Percentiles rank a stretch among this genome's conserved stretches.
Evolutionary conservation across 1,139 yeast species (phyloP).

Genomic region (Lodderomyces oxycetoniae): DNA sequence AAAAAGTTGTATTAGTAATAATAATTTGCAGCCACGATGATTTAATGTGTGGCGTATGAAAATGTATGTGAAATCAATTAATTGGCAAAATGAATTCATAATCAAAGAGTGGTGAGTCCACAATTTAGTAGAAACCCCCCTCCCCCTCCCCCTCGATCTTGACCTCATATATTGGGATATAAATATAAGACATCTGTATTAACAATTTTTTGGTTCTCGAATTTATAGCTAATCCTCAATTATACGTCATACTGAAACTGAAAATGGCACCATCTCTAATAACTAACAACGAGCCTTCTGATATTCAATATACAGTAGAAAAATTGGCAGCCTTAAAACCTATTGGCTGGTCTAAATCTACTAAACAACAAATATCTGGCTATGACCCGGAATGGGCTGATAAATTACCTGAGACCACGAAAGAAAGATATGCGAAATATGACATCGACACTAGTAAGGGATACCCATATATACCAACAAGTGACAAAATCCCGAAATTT

Average conservation of each 20-base stretch:
- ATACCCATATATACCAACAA: constrained; percentile 26
- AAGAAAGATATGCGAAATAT: constrained; percentile 25
- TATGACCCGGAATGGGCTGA: constrained; percentile 17
- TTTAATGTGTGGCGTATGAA: too few species aligned
- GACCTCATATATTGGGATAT: too few species aligned
- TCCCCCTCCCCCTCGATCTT: too few species aligned
- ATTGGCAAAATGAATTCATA: too few species aligned
- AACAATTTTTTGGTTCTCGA: too few species aligned
- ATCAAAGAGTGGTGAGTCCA: too few species aligned
- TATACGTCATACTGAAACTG: background rate
- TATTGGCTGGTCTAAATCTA: constrained; percentile 15
- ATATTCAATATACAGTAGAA: constrained; percentile 15
- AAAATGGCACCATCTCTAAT: constrained; percentile 13
- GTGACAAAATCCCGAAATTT: constrained; percentile 40
- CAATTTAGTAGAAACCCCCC: too few species aligned
- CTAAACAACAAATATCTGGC: constrained; percentile 12
- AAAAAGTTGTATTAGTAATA: too few species aligned
- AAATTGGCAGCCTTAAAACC: constrained; percentile 20
- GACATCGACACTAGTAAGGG: constrained; percentile 31
- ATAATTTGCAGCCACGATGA: too few species aligned
- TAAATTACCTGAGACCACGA: constrained; percentile 29
- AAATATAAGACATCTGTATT: too few species aligned
- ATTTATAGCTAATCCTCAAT: too few species aligned
- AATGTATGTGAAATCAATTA: too few species aligned
- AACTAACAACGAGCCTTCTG: constrained; percentile 8